Conservation (phyloP, 2,329 filamentous ascomycete species). For the Didymellaceae sp. region DNA sequence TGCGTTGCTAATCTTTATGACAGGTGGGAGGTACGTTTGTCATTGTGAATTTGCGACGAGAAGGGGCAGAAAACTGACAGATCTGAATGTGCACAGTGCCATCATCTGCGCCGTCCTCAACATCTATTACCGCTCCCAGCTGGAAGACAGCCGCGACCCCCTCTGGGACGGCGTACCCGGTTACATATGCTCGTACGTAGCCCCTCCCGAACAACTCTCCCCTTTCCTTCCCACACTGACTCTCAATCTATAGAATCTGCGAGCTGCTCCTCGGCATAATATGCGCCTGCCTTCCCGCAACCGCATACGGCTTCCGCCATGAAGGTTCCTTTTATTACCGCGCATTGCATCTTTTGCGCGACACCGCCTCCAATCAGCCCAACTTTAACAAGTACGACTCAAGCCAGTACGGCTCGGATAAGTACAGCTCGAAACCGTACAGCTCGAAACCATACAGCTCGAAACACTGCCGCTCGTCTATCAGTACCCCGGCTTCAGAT, state of each 20-base stretch:
- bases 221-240: too few relatives aligned
- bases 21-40: constrained; percentile 14
- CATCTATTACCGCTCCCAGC: constrained; percentile 11
- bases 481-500: too few relatives aligned
- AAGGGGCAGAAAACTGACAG: background rate
- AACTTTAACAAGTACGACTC: background rate
- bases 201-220: too few relatives aligned
- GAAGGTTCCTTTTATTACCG: constrained; percentile 13
- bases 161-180: constrained; percentile 6
- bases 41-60: background rate
- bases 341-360: background rate
- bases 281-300: constrained; percentile 16
- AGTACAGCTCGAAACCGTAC: background rate
- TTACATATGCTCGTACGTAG: constrained; percentile 13
- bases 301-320: constrained; percentile 12
- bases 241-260: constrained; percentile 4
- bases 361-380: background rate
- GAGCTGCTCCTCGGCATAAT: constrained; percentile 22
- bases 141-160: constrained; percentile 1
- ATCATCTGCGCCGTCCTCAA: constrained; percentile 11
- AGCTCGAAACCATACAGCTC: background rate
- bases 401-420: background rate
- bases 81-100: constrained; percentile 2
- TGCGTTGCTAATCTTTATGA: constrained; percentile 14
- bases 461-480: background rate